Base-by-base conservation (phyloP, 257 asterid genomes). In the Ilex asprella region DNA sequence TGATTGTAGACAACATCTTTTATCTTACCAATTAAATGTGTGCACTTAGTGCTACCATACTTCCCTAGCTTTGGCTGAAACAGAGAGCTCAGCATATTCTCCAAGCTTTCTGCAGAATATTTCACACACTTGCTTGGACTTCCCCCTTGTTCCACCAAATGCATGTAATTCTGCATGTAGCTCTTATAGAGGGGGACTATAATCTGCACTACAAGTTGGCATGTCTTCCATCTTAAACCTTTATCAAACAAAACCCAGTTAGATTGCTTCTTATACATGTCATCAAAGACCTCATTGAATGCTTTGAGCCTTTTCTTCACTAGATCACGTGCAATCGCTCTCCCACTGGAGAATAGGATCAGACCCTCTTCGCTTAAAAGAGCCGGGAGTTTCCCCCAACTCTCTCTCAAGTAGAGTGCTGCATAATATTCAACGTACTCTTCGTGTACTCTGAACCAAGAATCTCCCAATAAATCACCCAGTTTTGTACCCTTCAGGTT, bases 101-200 rank as follows among this genome's bases (percentile, higher is more conserved):
- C 98, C 69, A 91, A 62, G 10, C 94, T 76, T 59, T 78, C 79
- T 43, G 81, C 92, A 0, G 95, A 84, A 58, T 86, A 86, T 56
- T 86, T 91, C 0, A 84, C 84, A 52, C 89, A 86, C 69, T 88
- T 90, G 81, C 84, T 81, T 10, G 90, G 77, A 51, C 83, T 82
- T 65, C 67, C 74, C 4, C 86, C 95, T 60, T 91, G 95, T 62
- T 91, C 98, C 47, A 91, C 96, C 76, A 91, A 63, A 3, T 96
- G 92, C 16, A 96, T 94, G 12, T 91, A 91, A 64, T 91, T 88
- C 73, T 88, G 96, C 94, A 91, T 84, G 81, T 84, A 91, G 82
- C 95, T 88, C 10, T 95, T 87, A 21, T 88, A 91, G 32, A 91
- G 94, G 11, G 98, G 98, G 49, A 91, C 96, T 7, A 84, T 69